Conservation (phyloP, 2,329 filamentous ascomycete species). For the Ceratocystis papillata region DNA sequence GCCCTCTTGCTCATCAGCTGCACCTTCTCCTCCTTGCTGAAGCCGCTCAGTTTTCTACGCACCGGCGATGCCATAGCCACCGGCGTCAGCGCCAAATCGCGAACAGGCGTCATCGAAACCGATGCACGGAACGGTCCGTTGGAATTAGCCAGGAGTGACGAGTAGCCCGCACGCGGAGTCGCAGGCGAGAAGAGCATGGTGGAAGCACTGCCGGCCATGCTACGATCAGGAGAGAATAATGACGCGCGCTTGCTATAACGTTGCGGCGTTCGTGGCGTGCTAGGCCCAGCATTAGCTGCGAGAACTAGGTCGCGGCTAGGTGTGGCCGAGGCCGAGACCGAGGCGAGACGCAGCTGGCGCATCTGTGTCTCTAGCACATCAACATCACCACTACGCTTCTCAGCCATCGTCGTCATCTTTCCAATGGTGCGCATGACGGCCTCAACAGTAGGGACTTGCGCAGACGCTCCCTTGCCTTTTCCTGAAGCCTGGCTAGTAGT, state of each 20-base stretch:
- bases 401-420: slow-evolving; percentile 86
- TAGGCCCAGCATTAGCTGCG: slow-evolving; percentile 33
- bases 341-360: slow-evolving; percentile 53
- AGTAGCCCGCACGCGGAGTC: slow-evolving; percentile 34
- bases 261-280: slow-evolving; percentile 35
- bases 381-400: slow-evolving; percentile 82
- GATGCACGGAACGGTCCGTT: neutral
- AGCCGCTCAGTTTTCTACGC: slow-evolving; percentile 52
- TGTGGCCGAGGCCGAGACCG: slow-evolving; percentile 27
- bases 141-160: slow-evolving; percentile 29
- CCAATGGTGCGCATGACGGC: slow-evolving; percentile 81
- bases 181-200: slow-evolving; percentile 28
- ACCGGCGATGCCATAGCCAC: slow-evolving; percentile 39
- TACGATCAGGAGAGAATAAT: slow-evolving; percentile 36
- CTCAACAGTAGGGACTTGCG: slow-evolving; percentile 69
- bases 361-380: slow-evolving; percentile 83
- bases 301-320: slow-evolving; percentile 16
- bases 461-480: slow-evolving; percentile 31
- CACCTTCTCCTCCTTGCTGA: slow-evolving; percentile 48
- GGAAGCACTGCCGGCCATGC: slow-evolving; percentile 26
- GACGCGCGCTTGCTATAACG: slow-evolving; percentile 29
- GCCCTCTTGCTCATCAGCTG: slow-evolving; percentile 44
- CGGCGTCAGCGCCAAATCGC: slow-evolving; percentile 26
- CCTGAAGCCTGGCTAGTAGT: slow-evolving; percentile 42
- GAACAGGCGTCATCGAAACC: slow-evolving; percentile 10